Percentiles rank a stretch among this genome's conserved stretches.
Evolutionary conservation across 78 protist species (phyloP).

Genomic region (Dictyostelium discoideum): DNA sequence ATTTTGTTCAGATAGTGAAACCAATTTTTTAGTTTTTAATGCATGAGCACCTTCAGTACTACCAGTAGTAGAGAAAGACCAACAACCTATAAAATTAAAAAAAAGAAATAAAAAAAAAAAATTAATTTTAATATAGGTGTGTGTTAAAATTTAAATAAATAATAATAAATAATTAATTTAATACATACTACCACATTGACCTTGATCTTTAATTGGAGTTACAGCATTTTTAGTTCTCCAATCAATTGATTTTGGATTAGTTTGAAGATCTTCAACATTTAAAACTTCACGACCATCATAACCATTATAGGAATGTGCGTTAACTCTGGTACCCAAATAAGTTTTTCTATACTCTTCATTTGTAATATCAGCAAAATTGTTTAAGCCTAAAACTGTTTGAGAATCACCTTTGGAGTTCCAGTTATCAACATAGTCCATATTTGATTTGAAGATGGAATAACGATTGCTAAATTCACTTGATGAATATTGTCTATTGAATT

Average conservation of each 20-base stretch:
- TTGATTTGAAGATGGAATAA: slow-evolving; percentile 22
- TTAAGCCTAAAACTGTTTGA: slow-evolving; percentile 25
- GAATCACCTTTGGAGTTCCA: slow-evolving; percentile 27
- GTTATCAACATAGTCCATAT: slow-evolving; percentile 50
- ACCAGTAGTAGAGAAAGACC: slow-evolving; percentile 52
- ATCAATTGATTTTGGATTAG: slow-evolving; percentile 30
- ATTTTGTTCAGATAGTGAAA: slow-evolving; percentile 86
- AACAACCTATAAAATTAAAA: background rate
- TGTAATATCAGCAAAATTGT: slow-evolving; percentile 66
- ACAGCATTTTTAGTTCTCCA: slow-evolving; percentile 87
- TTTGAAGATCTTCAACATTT: background rate
- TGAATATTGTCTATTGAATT: background rate
- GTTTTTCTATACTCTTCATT: slow-evolving; percentile 4
- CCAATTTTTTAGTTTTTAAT: slow-evolving; percentile 47
- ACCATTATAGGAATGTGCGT: background rate
- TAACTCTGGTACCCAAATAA: slow-evolving; percentile 44
- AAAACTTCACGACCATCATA: background rate
- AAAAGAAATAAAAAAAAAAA: background rate
- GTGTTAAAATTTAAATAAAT: too few species aligned
- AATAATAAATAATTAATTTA: background rate
- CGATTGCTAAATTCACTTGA: background rate
- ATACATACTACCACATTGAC: slow-evolving; percentile 86
- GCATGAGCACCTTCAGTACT: slow-evolving; percentile 51
- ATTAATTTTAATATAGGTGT: background rate
- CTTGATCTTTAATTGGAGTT: slow-evolving; percentile 87